Conservation (phyloP, 2,329 filamentous ascomycete genomes). For the Falciphora oryzae region DNA sequence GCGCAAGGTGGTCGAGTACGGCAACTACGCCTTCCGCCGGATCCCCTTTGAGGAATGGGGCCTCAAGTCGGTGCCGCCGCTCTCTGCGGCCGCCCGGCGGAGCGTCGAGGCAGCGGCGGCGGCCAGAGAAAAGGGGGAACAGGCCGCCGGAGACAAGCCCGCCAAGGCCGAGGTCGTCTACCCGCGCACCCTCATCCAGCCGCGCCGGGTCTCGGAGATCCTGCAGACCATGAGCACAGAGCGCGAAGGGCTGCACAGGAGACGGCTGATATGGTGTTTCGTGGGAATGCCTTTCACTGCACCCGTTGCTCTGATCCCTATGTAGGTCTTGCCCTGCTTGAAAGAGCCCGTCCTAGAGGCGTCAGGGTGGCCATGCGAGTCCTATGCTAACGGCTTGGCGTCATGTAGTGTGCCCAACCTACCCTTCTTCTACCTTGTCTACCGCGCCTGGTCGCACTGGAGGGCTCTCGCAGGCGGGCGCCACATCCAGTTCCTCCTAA, state of each 20-base stretch:
- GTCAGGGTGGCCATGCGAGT: neutral
- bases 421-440: slow-evolving; percentile 93
- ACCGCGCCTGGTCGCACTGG: slow-evolving; percentile 89
- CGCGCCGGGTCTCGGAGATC: slow-evolving; percentile 57
- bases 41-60: slow-evolving; percentile 98
- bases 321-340: slow-evolving; percentile 52
- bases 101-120: slow-evolving; percentile 43
- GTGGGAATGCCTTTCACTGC: slow-evolving; percentile 75
- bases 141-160: slow-evolving; percentile 32
- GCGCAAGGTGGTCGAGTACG: slow-evolving; percentile 76
- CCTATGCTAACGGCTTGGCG: neutral
- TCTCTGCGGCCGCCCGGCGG: slow-evolving; percentile 56
- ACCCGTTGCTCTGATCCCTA: slow-evolving; percentile 76
- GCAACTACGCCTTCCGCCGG: slow-evolving; percentile 76
- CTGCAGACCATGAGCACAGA: slow-evolving; percentile 70
- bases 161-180: slow-evolving; percentile 70
- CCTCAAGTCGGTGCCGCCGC: slow-evolving; percentile 84
- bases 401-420: slow-evolving; percentile 73
- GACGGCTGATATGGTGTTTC: slow-evolving; percentile 73
- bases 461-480: slow-evolving; percentile 77
- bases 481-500: slow-evolving; percentile 75
- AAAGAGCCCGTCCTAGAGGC: neutral
- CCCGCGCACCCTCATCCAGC: slow-evolving; percentile 63
- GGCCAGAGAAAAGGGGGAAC: neutral
- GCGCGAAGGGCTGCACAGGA: slow-evolving; percentile 70